phyloP scores from a whole-genome alignment of 2,329 filamentous ascomycete species.

The Scytalidium lignicola region DNA sequence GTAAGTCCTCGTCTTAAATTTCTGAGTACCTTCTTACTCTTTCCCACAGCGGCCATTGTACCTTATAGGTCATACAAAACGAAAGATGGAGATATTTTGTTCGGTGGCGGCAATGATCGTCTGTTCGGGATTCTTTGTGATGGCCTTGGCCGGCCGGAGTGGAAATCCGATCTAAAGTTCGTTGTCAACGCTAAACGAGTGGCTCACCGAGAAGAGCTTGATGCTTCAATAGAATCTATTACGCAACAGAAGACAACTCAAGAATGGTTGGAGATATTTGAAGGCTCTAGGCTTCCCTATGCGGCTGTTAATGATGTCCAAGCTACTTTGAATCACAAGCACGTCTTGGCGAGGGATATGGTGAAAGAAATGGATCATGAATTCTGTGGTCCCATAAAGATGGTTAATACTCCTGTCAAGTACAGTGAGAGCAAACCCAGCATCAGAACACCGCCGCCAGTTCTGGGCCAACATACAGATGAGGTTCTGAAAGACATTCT shows the following conservation, averaged over 20 bases:
- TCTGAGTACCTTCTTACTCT: slow-evolving; percentile 3
- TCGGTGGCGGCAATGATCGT: slow-evolving; percentile 68
- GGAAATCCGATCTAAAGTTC: slow-evolving; percentile 56
- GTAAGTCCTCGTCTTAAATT: slow-evolving; percentile 39
- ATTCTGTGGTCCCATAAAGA: slow-evolving; percentile 75
- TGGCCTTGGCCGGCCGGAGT: slow-evolving; percentile 51
- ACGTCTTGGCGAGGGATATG: slow-evolving; percentile 83
- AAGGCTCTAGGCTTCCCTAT: slow-evolving; percentile 91
- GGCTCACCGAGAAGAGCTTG: slow-evolving; percentile 69
- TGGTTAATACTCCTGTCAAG: slow-evolving; percentile 94
- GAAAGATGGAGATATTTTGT: slow-evolving; percentile 63
- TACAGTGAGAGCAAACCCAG: slow-evolving; percentile 78
- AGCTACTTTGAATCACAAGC: slow-evolving; percentile 74
- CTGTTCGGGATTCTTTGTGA: slow-evolving; percentile 62
- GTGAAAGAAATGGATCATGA: slow-evolving; percentile 81
- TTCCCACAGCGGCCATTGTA: slow-evolving; percentile 78
- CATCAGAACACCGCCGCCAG: slow-evolving; percentile 74
- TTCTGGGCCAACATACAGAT: slow-evolving; percentile 80
- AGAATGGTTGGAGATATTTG: slow-evolving; percentile 81
- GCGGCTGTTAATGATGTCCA: slow-evolving; percentile 93
- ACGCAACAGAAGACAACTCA: slow-evolving; percentile 74
- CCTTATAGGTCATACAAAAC: slow-evolving; percentile 85
- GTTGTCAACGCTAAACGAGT: slow-evolving; percentile 59
- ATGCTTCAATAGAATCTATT: slow-evolving; percentile 70
- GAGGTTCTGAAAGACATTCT: slow-evolving; percentile 65